phyloP scores from a whole-genome alignment of 805 yeast species.

The Metschnikowia noctiluminum region DNA sequence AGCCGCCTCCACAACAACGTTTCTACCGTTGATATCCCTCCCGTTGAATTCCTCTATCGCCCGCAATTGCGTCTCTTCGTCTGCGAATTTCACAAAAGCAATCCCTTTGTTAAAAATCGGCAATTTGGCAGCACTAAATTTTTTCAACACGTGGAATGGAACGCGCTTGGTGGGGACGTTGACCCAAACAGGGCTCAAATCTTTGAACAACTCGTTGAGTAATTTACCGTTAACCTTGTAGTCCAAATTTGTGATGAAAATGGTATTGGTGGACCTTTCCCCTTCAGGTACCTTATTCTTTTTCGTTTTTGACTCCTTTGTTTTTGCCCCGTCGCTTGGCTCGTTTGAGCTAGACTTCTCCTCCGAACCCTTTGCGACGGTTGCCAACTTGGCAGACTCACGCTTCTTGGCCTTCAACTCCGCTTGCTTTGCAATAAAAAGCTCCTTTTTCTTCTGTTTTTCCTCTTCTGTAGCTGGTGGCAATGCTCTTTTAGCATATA shows the following conservation, averaged over 20 bases:
- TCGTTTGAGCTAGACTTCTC: background rate
- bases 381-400: slow-evolving; percentile 10
- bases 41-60: slow-evolving; percentile 77
- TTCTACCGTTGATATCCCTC: slow-evolving; percentile 58
- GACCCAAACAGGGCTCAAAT: slow-evolving; percentile 53
- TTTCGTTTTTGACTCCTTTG: background rate
- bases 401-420: slow-evolving; percentile 16
- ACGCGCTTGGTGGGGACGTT: slow-evolving; percentile 54
- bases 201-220: slow-evolving; percentile 44
- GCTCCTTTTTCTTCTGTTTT: slow-evolving; percentile 35
- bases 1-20: slow-evolving; percentile 68
- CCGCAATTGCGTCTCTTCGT: slow-evolving; percentile 58
- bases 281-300: slow-evolving; percentile 42
- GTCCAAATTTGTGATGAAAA: slow-evolving; percentile 61
- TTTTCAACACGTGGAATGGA: slow-evolving; percentile 42
- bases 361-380: background rate
- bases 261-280: slow-evolving; percentile 52
- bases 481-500: slow-evolving; percentile 52
- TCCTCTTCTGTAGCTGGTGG: slow-evolving; percentile 49
- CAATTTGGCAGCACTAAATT: slow-evolving; percentile 40
- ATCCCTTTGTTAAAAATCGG: slow-evolving; percentile 56
- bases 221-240: slow-evolving; percentile 46
- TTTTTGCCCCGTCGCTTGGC: background rate
- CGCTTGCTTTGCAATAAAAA: slow-evolving; percentile 26
- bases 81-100: slow-evolving; percentile 59